Percentiles rank a stretch among this genome's conserved stretches.
Conservation (phyloP, 2,329 filamentous ascomycete species). For the Calycina herbarum region DNA sequence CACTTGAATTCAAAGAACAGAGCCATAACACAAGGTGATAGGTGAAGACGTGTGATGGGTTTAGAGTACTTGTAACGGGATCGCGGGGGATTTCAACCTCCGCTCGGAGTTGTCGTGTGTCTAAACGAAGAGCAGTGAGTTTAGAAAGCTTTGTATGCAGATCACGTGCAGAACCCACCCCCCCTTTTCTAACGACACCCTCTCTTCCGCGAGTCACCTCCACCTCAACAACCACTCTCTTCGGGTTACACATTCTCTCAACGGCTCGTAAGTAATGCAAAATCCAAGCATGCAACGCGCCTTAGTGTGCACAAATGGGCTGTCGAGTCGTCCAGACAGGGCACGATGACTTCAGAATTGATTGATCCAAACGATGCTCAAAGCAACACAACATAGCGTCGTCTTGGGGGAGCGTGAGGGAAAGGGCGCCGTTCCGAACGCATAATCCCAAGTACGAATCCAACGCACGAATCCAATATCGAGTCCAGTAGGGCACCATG, state of each 20-base stretch:
- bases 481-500: background rate
- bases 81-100: no score
- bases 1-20: no score
- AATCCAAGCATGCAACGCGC: background rate
- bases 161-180: background rate
- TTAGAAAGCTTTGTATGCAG: no score
- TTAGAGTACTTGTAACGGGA: no score
- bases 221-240: background rate
- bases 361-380: background rate
- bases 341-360: background rate
- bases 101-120: no score
- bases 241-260: no score
- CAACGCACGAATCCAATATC: background rate
- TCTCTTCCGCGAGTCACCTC: background rate
- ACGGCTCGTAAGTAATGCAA: background rate
- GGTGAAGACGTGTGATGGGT: no score
- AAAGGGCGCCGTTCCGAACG: background rate
- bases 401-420: background rate
- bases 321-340: background rate
- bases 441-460: background rate
- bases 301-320: background rate
- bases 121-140: no score
- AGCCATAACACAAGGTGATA: no score
- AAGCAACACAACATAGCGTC: background rate
- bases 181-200: background rate